These are phyloP conservation scores for Kwoniella shivajii DNA, from an alignment of 1,284 basidiomycete genomes.

Conservation along the genomic window DNA sequence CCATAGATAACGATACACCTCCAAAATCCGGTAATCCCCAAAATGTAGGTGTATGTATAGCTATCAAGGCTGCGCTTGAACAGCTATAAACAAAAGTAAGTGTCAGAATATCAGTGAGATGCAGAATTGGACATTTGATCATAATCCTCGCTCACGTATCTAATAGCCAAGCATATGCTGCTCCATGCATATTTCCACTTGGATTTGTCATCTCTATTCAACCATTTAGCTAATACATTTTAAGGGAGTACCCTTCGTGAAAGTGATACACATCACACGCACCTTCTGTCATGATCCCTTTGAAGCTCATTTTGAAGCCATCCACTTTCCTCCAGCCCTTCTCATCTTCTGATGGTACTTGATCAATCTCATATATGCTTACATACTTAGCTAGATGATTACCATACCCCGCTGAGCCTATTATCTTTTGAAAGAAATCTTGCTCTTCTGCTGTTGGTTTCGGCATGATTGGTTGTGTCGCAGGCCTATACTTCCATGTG, in stretches of 20 bases:
- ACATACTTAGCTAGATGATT: constrained; percentile 9
- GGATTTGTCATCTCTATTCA: constrained; percentile 39
- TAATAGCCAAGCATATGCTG: constrained; percentile 42
- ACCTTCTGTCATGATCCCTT: constrained; percentile 24
- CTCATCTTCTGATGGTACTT: constrained; percentile 22
- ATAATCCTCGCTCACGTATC: constrained; percentile 32
- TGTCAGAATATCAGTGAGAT: not conserved
- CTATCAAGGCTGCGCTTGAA: constrained; percentile 30
- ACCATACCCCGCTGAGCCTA: constrained; percentile 6
- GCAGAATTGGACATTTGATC: not conserved
- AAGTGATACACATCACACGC: constrained; percentile 11
- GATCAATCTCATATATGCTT: constrained; percentile 22
- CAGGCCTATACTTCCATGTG: too few relatives aligned
- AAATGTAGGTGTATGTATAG: constrained; percentile 37
- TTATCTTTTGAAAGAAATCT: constrained; percentile 13
- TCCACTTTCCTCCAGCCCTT: constrained; percentile 26
- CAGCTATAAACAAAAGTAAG: constrained; percentile 17
- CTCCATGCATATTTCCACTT: constrained; percentile 41
- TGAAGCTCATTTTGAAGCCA: constrained; percentile 25
- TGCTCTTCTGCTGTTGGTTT: constrained; percentile 20
- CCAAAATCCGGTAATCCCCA: constrained; percentile 44
- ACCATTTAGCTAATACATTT: not conserved
- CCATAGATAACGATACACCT: constrained; percentile 40
- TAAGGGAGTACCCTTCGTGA: not conserved
- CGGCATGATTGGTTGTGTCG: constrained; percentile 4